Evolutionary conservation across 495 filamentous ascomycete species (phyloP), one percentile per base, ranked within the genome.

Genomic region (Neurospora hispaniola): DNA sequence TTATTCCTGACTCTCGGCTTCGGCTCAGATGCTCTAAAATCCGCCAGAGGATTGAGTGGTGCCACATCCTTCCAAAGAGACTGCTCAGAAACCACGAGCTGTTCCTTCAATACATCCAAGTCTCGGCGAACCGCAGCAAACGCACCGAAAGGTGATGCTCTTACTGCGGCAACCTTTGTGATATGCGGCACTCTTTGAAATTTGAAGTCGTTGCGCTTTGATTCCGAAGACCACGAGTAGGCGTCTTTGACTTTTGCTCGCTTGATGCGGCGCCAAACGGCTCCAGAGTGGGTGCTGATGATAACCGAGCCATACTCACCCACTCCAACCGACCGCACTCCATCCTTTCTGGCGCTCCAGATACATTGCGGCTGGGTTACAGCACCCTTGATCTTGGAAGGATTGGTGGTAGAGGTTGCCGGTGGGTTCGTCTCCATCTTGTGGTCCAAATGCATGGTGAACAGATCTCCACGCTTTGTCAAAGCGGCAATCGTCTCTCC

Each of bases 251-350:
- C 88, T 73, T 94, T 95, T 10, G 87, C 85, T 75, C 96, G 87
- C 76, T 92, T 94, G 72, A 93, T 87, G 68, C 95, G 90, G 71
- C 87, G 89, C 94, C 94, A 99, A 2, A 97, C 94, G 62, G 92
- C 94, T 7, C 96, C 96, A 43, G 93, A 94, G 72, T 93, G 86
- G 2, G 96, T 98, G 75, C 93, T 94, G 72, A 99, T 89, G 73
- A 99, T 97, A 73, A 99, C 93, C 3, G 94, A 97, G 8, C 94
- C 96, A 83, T 98, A 92, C 79, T 96, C 93, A 16, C 94, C 93
- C 6, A 99, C 90, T 74, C 89, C 92, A 20, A 97, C 92, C 75
- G 97, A 96, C 74, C 86, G 88, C 10, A 91, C 94, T 12, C 93
- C 86, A 73, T 89, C 93, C 87, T 97, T 96, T 72, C 92, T 89